Base-by-base conservation (phyloP, 1,284 basidiomycete species). In the Leccinum laetum region DNA sequence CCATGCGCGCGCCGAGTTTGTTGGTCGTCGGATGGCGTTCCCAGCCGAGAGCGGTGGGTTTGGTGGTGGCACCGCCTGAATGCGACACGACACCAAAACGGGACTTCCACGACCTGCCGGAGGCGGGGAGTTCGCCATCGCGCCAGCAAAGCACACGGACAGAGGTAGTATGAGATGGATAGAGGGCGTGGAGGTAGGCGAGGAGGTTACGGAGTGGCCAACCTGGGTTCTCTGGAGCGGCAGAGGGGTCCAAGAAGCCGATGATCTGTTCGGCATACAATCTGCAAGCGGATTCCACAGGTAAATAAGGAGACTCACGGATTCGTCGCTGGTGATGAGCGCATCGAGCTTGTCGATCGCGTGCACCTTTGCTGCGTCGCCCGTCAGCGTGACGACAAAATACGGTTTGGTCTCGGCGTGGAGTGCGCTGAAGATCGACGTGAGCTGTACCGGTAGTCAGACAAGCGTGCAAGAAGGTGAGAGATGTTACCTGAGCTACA, bases 181-280 rank as follows among this genome's bases (percentile, higher is more conserved):
- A 83, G 11, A 84, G 78, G 7, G 82, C 80, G 26, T 84, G 82
- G 16, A 98, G 86, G 78, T 91, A 95, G 32, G 92, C 87, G 13
- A 99, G 88, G 52, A 97, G 83, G 73, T 99, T 99, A 52, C 97
- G 91, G 6, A 99, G 82, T 0, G 95, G 94, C 97, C 98, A 99
- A 18, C 97, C 97, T 0, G 95, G 95, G 67, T 92, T 91, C 1
- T 85, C 77, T 0, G 88, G 81, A 44, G 87, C 82, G 0, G 94
- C 88, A 0, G 96, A 98, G 0, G 97, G 94, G 75, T 99, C 97
- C 58, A 94, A 77, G 78, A 99, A 97, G 3, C 83, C 88, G 13
- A 98, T 76, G 63, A 84, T 86, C 84, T 94, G 73, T 0, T 18
- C 35, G 5, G 4, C 39, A 24, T 21, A 41, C 44, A 46, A 35